A percentile compares a stretch with the other conserved stretches of the same genome.
These are phyloP conservation scores for Aspergillus baeticus DNA, from an alignment of 495 filamentous ascomycete species.

Conservation along the genomic window DNA sequence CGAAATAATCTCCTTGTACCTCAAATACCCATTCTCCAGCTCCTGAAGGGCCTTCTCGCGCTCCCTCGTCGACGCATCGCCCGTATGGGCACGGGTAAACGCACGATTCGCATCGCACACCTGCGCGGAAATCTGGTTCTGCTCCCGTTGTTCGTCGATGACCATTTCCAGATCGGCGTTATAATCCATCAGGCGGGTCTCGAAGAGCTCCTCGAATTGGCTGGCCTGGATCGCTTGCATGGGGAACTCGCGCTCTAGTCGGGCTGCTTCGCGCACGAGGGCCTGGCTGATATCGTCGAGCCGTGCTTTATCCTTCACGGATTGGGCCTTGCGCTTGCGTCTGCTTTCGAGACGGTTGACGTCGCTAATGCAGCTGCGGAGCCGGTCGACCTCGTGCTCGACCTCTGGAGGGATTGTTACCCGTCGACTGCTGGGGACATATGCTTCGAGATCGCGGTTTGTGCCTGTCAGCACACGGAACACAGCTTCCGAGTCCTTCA, in stretches of 20 bases:
- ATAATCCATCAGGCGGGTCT: constrained; percentile 76
- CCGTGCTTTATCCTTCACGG: constrained; percentile 71
- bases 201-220: constrained; percentile 90
- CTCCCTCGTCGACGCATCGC: constrained; percentile 72
- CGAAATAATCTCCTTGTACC: constrained; percentile 89
- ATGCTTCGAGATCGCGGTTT: constrained; percentile 78
- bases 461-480: constrained; percentile 74
- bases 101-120: constrained; percentile 73
- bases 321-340: constrained; percentile 71
- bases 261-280: constrained; percentile 77
- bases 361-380: constrained; percentile 79
- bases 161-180: constrained; percentile 70
- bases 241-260: constrained; percentile 80
- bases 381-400: constrained; percentile 70
- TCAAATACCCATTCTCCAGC: constrained; percentile 88
- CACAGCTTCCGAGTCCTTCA: constrained; percentile 69
- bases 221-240: constrained; percentile 79
- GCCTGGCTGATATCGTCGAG: constrained; percentile 84
- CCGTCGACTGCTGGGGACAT: constrained; percentile 80
- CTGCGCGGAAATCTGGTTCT: constrained; percentile 66
- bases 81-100: constrained; percentile 67
- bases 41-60: constrained; percentile 84
- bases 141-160: constrained; percentile 69
- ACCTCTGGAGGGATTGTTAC: constrained; percentile 75
- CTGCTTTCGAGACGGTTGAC: constrained; percentile 76